Conservation (phyloP, 306 rosid genomes). For the Cajanus cajan region DNA sequence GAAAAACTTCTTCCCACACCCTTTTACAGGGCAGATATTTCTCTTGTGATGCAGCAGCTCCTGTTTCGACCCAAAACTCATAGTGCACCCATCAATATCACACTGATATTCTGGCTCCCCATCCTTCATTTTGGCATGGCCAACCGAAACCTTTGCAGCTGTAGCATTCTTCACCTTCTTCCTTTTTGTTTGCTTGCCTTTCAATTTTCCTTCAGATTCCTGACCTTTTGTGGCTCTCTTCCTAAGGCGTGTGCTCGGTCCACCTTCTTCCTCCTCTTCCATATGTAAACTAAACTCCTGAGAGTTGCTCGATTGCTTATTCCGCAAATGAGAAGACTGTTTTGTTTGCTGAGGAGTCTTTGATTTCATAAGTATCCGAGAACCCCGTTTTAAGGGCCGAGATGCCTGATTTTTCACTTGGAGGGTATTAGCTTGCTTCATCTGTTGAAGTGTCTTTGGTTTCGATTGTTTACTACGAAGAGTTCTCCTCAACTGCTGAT, state of each 20-base stretch:
- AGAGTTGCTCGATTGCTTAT: slow-evolving; percentile 41
- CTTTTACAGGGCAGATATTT: slow-evolving; percentile 89
- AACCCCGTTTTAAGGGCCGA: slow-evolving; percentile 47
- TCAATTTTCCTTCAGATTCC: slow-evolving; percentile 49
- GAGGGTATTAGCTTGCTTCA: slow-evolving; percentile 46
- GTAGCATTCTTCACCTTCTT: slow-evolving; percentile 61
- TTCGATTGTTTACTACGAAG: slow-evolving; percentile 61
- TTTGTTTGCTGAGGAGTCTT: slow-evolving; percentile 48
- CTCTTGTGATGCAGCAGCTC: slow-evolving; percentile 76
- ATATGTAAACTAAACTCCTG: slow-evolving; percentile 35
- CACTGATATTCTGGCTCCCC: slow-evolving; percentile 68
- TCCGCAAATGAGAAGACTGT: slow-evolving; percentile 44
- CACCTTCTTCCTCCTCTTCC: slow-evolving; percentile 76
- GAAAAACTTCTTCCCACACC: slow-evolving; percentile 99
- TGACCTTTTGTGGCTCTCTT: slow-evolving; percentile 60
- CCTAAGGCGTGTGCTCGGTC: slow-evolving; percentile 91
- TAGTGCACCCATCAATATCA: slow-evolving; percentile 89
- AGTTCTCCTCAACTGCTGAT: slow-evolving; percentile 48
- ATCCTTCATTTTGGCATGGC: slow-evolving; percentile 47
- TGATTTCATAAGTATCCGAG: slow-evolving; percentile 36
- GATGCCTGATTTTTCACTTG: slow-evolving; percentile 46
- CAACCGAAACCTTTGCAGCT: slow-evolving; percentile 47
- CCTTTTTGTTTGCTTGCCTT: slow-evolving; percentile 56
- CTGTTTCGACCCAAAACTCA: slow-evolving; percentile 77
- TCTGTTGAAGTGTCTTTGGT: slow-evolving; percentile 42